Base-by-base conservation (phyloP, 768 basidiomycete genomes). In the Leucocoprinus leucothites region DNA sequence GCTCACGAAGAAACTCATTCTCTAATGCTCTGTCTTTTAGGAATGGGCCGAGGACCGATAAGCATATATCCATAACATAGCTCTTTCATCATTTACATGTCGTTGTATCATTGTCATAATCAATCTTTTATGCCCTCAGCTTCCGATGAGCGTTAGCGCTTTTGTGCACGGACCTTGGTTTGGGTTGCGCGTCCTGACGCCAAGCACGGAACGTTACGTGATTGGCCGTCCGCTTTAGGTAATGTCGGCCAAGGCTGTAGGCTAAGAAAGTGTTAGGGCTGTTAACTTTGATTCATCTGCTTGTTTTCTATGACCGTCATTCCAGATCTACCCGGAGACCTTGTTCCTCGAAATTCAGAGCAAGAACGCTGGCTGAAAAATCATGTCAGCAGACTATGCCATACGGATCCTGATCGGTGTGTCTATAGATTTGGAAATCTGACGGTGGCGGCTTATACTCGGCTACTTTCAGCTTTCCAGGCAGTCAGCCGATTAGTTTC, bases 401-500 rank as follows among this genome's bases (percentile, higher is more conserved):
- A 72, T 3, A 69, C 91, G 43, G 81, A 87, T 51, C 74, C 82
- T 53, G 77, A 85, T 61, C 82, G 82, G 89, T 87, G 58, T 60
- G 76, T 73, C 38, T 22, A 25, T 51, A 11, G 9, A 48, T 19
- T 16, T 51, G 41, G 21, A 45, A 51, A 47, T 48, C 36, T 36
- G 26, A n/a, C 13, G n/a, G 16, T 25, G 24, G 41, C 26, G 46
- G 48, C 54, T 21, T 58, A 50, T 50, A 46, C 51, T 61, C 48
- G 42, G 53, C 48, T 48, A 58, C 59, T 53, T 54, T 31, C 60
- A 94, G 91, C 59, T 99, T 98, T 71, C 96, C 96, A 16, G 96
- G 97, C 21, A 90, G 90, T 64, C 97, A 98, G 66, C 96, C 96
- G 18, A 85, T 99, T 64, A 95, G 93, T 69, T 98, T 99, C 71